Percentiles rank a stretch among this genome's conserved stretches.
These are phyloP conservation scores for Trichocladium antarcticum DNA, from an alignment of 495 filamentous ascomycete genomes.

Conservation along the genomic window DNA sequence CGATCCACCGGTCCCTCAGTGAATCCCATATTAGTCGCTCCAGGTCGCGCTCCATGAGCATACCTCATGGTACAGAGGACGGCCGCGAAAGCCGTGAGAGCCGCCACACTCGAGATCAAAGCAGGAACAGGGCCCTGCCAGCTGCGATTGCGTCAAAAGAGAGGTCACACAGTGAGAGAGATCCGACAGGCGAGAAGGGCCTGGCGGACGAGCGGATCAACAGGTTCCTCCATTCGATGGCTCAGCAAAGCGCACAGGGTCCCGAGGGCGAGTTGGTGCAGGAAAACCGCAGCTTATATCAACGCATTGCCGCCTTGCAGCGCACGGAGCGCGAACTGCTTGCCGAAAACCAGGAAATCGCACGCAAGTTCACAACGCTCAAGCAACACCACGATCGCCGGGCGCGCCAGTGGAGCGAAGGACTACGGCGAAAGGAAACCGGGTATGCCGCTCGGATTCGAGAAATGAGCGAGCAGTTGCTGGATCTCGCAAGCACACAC, in stretches of 20 bases:
- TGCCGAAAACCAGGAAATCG: constrained; percentile 11
- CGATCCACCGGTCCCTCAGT: not conserved
- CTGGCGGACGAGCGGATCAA: constrained; percentile 1
- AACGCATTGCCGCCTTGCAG: constrained; percentile 12
- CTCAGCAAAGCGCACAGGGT: not conserved
- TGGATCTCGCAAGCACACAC: not conserved
- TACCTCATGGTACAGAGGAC: not conserved
- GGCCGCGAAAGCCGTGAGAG: not conserved
- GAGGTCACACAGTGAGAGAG: not conserved
- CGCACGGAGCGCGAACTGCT: constrained; percentile 12
- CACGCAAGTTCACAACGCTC: not conserved
- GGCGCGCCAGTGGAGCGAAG: not conserved
- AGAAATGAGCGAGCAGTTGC: constrained; percentile 5
- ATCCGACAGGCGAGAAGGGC: not conserved
- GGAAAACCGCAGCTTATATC: constrained; percentile 11
- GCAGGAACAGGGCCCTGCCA: not conserved
- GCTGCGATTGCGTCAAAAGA: not conserved
- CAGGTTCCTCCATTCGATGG: constrained; percentile 2
- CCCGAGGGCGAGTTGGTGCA: constrained; percentile 2
- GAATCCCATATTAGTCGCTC: not conserved
- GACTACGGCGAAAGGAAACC: constrained; percentile 1
- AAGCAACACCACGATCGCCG: constrained; percentile 7
- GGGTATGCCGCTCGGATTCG: constrained; percentile 7
- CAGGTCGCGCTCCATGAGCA: constrained; percentile 1
- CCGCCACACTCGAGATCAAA: not conserved